Base-by-base conservation (phyloP, 345 rosid genomes). In the Brassica juncea region DNA sequence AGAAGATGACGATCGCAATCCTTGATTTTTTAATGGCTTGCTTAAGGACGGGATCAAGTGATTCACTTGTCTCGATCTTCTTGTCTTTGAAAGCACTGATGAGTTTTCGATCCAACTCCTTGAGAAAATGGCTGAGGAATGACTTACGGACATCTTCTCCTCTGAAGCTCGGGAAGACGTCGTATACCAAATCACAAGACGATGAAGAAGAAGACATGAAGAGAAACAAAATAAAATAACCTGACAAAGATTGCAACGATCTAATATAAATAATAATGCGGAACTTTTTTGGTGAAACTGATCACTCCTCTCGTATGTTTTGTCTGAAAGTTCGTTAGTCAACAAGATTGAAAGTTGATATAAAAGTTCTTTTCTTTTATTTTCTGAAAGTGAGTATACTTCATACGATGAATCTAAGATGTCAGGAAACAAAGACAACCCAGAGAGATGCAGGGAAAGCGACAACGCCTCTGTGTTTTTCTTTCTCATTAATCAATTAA, bases 81-180 rank as follows among this genome's bases (percentile, higher is more conserved):
- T 19, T 71, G 74, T 71, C 74, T 54, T 55, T 71, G 12, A 71
- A 71, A 32, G 74, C 6, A 32, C 10, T 71, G 10, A 71, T 71
- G 52, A 54, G 10, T 21, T 31, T 71, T 2, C 74, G 52, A 54
- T 71, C 52, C 2, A 57, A 15, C 52, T 71, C 74, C 32, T 71
- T 71, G 21, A 54, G 65, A 16, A 71, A 31, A n/a, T 71, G 65
- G 65, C 49, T 16, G 16, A 71, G 32, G 16, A 71, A 71, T 2
- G 9, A 0, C 8, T 21, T 34, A 4, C 74, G 65, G 6, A 71
- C 52, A 57, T 71, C 74, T 55, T 54, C 52, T n/a, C 74, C 74
- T 6, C 74, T 71, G 49, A 54, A 71, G 65, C 74, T 71, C 0
- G 49, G 65, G 32, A 71, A 71, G 31, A 71, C 65, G 7, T 71